Evolutionary conservation across 1,284 basidiomycete genomes (phyloP).

Genomic region (Ganoderma sp.): DNA sequence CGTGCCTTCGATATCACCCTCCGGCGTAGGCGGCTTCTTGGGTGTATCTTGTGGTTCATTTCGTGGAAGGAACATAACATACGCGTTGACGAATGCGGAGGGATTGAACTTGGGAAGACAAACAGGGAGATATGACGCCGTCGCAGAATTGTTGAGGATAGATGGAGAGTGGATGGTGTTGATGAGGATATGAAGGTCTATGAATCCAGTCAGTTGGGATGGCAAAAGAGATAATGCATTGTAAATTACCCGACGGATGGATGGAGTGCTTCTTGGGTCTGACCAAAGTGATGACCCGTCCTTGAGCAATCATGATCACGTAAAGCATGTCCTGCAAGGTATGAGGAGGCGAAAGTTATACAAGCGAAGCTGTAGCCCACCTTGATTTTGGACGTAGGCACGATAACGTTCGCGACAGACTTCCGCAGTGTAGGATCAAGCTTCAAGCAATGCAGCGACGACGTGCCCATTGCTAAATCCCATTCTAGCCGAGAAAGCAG

Average conservation of each 20-base stretch:
- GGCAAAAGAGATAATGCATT: constrained; percentile 8
- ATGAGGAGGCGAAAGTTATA: neutral
- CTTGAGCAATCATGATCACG: constrained; percentile 81
- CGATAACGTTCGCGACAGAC: constrained; percentile 74
- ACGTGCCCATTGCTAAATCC: constrained; percentile 82
- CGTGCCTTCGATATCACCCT: constrained; percentile 11
- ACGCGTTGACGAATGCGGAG: constrained; percentile 91
- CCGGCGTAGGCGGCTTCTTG: neutral
- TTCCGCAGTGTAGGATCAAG: constrained; percentile 74
- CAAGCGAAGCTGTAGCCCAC: constrained; percentile 44
- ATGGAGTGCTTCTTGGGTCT: constrained; percentile 93
- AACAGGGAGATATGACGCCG: constrained; percentile 92
- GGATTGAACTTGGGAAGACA: constrained; percentile 96
- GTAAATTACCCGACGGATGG: constrained; percentile 80
- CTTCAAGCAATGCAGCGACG: constrained; percentile 81
- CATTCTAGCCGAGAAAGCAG: constrained; percentile 74
- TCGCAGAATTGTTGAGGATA: constrained; percentile 71
- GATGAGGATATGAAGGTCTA: constrained; percentile 87
- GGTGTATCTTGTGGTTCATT: constrained; percentile 15
- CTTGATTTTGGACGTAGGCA: constrained; percentile 82
- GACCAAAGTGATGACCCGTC: constrained; percentile 85
- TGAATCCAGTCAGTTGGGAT: constrained; percentile 9
- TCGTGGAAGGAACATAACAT: constrained; percentile 74
- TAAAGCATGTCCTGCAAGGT: constrained; percentile 83
- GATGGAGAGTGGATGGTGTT: constrained; percentile 79